Evolutionary conservation across 2,329 filamentous ascomycete species (phyloP), one percentile per base, ranked within the genome.

Genomic region (Trichophyton verrucosum): DNA sequence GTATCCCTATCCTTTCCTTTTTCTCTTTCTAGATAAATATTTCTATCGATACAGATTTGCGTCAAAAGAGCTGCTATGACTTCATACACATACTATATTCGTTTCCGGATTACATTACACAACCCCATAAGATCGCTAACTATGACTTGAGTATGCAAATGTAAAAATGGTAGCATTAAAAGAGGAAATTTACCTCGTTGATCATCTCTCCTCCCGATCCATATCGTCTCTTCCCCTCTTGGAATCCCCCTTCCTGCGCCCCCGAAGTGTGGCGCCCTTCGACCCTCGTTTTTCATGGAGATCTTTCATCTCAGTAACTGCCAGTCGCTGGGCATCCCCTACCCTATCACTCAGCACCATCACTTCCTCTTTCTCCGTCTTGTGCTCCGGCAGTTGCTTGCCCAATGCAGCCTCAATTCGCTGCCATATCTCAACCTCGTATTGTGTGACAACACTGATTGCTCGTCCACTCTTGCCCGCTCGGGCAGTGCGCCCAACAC

Each of bases 401-500:
- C 88, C 89, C 11, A 96, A 77, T 0, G 90, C 89, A 4, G 84
- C 83, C 73, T 96, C 91, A 58, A 95, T 95, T 20, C 90, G 80
- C 68, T 86, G 76, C 74, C 84, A 95, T 40, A 94, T 81, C 71
- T 91, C 88, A 1, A 91, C 77, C 68, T 95, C 91, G 66, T 95
- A 95, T 73, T 96, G 91, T 0, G 89, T 95, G 3, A 94, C 86
- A 3, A 96, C 74, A 58, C 81, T 89, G 55, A 96, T 81, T 7
- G 91, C 90, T 60, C 88, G 83, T 57, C 91, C 91, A 1, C 86
- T 87, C 71, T 91, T 91, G 20, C 91, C 91, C 0, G 90, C 90
- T 71, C 90, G 82, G 0, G 90, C 91, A 0, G 90, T 95, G 65
- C 91, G 86, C 20, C 91, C 91, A 1, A 95, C 90, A 58, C 91